Percentiles rank a stretch among this genome's conserved stretches.
These are phyloP conservation scores for Gossypium gossypioides DNA, from an alignment of 441 rosid genomes.

Conservation along the genomic window DNA sequence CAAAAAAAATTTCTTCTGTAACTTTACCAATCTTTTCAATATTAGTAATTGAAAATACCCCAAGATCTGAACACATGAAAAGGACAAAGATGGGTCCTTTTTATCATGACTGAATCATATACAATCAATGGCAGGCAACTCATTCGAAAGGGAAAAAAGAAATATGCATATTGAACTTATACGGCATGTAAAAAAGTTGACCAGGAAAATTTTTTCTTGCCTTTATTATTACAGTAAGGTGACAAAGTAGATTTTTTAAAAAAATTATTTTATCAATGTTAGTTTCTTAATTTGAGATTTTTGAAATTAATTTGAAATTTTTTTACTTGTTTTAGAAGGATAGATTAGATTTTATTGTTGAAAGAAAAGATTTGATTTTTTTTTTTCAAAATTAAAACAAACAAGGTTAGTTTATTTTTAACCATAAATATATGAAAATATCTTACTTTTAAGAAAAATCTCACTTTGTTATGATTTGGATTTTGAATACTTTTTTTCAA, in stretches of 20 bases:
- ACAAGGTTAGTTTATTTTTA: too few relatives aligned
- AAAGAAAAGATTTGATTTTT: too few relatives aligned
- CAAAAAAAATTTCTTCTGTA: neutral
- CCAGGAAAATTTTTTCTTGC: neutral
- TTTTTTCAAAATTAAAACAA: too few relatives aligned
- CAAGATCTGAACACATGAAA: neutral
- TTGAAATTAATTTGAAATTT: too few relatives aligned
- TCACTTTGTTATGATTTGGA: too few relatives aligned
- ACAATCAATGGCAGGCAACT: conserved; percentile 28
- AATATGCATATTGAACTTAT: neutral
- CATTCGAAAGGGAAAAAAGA: conserved; percentile 3
- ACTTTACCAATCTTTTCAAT: conserved; percentile 9
- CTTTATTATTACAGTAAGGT: neutral
- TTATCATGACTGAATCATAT: conserved; percentile 26
- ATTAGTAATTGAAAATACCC: neutral
- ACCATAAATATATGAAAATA: too few relatives aligned
- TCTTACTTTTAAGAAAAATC: too few relatives aligned
- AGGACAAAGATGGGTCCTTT: conserved; percentile 6
- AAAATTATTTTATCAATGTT: neutral
- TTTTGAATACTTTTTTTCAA: too few relatives aligned
- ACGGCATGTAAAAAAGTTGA: neutral
- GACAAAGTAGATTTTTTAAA: neutral
- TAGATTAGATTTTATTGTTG: too few relatives aligned
- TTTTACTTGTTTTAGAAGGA: too few relatives aligned
- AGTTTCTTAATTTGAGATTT: neutral